Evolutionary conservation across 257 asterid genomes (phyloP).

Genomic region (Solanum arcanum): DNA sequence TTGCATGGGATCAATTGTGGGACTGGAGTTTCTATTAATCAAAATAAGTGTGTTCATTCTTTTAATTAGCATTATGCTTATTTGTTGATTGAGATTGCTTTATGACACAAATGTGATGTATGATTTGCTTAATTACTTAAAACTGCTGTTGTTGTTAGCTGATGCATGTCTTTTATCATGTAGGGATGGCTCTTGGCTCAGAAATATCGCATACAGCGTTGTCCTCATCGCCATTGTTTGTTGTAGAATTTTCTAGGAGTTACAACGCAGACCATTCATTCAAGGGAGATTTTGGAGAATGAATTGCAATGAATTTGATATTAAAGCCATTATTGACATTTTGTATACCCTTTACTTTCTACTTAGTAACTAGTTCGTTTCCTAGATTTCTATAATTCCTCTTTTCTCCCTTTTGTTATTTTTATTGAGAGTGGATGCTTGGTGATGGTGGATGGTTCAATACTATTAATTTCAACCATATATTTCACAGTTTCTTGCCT

Average conservation of each 20-base stretch:
- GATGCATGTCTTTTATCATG: background rate
- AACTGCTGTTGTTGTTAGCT: background rate
- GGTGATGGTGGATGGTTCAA: background rate
- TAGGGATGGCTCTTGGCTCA: background rate
- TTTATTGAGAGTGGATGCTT: background rate
- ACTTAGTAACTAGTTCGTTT: background rate
- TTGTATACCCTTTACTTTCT: background rate
- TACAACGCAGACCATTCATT: background rate
- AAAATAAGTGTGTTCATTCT: background rate
- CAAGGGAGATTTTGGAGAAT: background rate
- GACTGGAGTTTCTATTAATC: background rate
- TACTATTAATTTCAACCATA: background rate
- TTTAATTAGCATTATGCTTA: background rate
- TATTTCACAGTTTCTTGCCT: background rate
- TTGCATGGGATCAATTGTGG: background rate
- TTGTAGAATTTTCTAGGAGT: background rate
- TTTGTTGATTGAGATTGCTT: background rate
- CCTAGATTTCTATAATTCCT: background rate
- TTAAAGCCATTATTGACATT: background rate
- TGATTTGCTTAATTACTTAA: background rate
- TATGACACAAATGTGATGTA: background rate
- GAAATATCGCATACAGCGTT: background rate
- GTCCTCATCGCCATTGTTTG: background rate
- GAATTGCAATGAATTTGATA: background rate
- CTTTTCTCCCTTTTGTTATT: background rate